phyloP scores from a whole-genome alignment of 2,329 filamentous ascomycete genomes.

The Neobulgaria alba region DNA sequence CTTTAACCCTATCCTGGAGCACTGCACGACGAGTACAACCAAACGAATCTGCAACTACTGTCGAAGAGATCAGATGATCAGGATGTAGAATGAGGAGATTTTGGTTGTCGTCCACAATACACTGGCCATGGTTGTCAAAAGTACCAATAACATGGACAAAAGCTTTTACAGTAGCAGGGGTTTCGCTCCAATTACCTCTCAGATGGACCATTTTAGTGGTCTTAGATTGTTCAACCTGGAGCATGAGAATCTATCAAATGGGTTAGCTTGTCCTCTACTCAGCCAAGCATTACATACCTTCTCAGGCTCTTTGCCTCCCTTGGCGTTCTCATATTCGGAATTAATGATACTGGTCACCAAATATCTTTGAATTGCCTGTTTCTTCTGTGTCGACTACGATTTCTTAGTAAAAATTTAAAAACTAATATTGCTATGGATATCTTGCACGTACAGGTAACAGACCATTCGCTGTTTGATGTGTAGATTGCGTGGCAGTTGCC shows the following conservation, averaged over 20 bases:
- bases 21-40: conserved; percentile 84
- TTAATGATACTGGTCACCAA: conserved; percentile 67
- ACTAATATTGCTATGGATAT: conserved; percentile 25
- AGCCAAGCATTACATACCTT: conserved; percentile 49
- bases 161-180: conserved; percentile 61
- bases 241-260: conserved; percentile 59
- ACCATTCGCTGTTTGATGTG: conserved; percentile 27
- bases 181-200: conserved; percentile 80
- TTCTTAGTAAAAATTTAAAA: conserved; percentile 47
- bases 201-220: conserved; percentile 61
- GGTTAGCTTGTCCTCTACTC: neutral
- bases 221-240: conserved; percentile 68
- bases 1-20: conserved; percentile 89
- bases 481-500: conserved; percentile 61
- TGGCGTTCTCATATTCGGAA: conserved; percentile 56
- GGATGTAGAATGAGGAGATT: conserved; percentile 89
- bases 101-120: conserved; percentile 71
- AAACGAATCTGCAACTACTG: conserved; percentile 94
- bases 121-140: conserved; percentile 62
- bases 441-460: conserved; percentile 45
- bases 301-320: conserved; percentile 52
- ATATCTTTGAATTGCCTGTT: conserved; percentile 78
- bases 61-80: conserved; percentile 90
- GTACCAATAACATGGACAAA: conserved; percentile 81
- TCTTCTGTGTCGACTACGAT: conserved; percentile 54